Conservation (phyloP, 139 green algal species). For the Spirogloea muscicola region DNA sequence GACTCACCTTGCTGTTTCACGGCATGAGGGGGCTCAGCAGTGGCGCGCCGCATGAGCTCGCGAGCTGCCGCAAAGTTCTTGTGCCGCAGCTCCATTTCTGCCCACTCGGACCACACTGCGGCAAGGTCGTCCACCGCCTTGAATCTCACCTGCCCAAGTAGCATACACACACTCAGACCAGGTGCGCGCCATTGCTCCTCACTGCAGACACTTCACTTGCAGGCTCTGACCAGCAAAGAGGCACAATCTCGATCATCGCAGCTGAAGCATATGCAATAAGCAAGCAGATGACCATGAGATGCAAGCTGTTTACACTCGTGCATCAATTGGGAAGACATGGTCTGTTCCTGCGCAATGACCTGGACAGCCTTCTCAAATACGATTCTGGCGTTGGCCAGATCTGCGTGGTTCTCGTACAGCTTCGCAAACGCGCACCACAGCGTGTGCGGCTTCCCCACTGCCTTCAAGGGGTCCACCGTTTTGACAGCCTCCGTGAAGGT, state of each 20-base stretch:
- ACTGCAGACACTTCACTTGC: no score
- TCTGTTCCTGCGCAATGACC: no score
- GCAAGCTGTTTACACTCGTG: no score
- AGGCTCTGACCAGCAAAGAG: no score
- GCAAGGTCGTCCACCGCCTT: conserved; percentile 94
- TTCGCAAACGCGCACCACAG: conserved; percentile 91
- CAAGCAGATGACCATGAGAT: no score
- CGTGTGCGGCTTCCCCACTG: conserved; percentile 47
- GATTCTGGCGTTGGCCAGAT: conserved; percentile 82
- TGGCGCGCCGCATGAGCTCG: conserved; percentile 71
- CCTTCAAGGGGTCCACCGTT: conserved; percentile 76
- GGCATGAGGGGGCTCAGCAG: conserved; percentile 44
- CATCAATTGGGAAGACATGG: no score
- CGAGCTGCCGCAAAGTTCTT: conserved; percentile 82
- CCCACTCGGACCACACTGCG: conserved; percentile 88
- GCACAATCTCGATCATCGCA: no score
- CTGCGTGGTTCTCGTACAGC: conserved; percentile 93
- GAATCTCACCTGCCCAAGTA: conserved; percentile 64
- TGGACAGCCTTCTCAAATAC: conserved; percentile 89
- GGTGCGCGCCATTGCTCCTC: no score
- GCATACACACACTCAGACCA: no score
- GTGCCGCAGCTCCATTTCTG: conserved; percentile 94
- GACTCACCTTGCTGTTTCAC: conserved; percentile 33
- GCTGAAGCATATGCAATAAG: no score
- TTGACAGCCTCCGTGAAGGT: conserved; percentile 90